These are phyloP conservation scores for Plectranthus barbatus DNA, from an alignment of 257 asterid genomes.

Conservation along the genomic window DNA sequence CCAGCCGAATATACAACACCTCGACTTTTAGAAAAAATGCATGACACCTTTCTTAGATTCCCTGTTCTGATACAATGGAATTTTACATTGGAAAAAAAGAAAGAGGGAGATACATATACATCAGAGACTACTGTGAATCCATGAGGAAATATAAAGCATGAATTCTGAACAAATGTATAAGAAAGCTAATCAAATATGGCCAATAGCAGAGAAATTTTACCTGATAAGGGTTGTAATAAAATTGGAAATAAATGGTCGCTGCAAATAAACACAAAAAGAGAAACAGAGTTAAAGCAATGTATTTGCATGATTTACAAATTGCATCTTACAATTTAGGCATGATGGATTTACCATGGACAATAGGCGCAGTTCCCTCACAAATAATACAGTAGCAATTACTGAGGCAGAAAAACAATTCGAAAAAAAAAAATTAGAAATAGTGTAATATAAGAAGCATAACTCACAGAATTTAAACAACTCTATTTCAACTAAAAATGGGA, in stretches of 20 bases:
- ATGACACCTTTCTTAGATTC: background rate
- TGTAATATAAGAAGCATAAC: background rate
- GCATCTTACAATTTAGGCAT: constrained; percentile 1
- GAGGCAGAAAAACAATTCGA: background rate
- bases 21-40: background rate
- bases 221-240: constrained; percentile 48
- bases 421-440: background rate
- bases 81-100: background rate
- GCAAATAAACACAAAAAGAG: constrained; percentile 32
- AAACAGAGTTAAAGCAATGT: constrained; percentile 13
- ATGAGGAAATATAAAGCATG: background rate
- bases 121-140: background rate
- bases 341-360: constrained; percentile 43
- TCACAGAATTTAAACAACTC: background rate
- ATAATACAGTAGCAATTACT: constrained; percentile 74
- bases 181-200: background rate
- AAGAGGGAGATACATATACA: background rate
- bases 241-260: constrained; percentile 55
- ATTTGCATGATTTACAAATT: background rate
- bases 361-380: constrained; percentile 57
- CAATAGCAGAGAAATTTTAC: constrained; percentile 24
- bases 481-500: background rate
- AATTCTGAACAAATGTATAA: background rate
- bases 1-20: background rate
- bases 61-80: background rate